Conservation (phyloP, 345 rosid species). For the Excoecaria cochinchinensis region DNA sequence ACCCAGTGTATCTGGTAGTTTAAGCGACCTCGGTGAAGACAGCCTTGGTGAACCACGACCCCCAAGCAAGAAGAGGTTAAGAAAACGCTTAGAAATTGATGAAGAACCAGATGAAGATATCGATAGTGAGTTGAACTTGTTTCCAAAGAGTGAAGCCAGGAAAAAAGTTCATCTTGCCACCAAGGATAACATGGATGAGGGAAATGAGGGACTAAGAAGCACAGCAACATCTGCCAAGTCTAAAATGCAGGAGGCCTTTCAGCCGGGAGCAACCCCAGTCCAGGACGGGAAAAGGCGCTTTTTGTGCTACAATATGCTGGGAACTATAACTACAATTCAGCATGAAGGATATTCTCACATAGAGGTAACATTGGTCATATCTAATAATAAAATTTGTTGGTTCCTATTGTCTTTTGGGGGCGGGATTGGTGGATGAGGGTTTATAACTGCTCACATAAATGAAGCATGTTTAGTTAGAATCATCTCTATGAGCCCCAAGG, state of each 20-base stretch:
- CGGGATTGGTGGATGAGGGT: background rate
- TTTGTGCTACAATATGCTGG: slow-evolving; percentile 93
- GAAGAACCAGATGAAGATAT: slow-evolving; percentile 49
- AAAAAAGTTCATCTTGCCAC: slow-evolving; percentile 33
- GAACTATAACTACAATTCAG: slow-evolving; percentile 80
- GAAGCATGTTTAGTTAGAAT: background rate
- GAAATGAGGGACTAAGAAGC: slow-evolving; percentile 39
- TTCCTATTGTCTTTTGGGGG: background rate
- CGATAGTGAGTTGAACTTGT: slow-evolving; percentile 44
- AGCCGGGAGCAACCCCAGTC: slow-evolving; percentile 80
- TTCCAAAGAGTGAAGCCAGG: slow-evolving; percentile 34
- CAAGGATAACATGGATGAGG: slow-evolving; percentile 44
- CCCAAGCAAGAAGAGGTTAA: slow-evolving; percentile 60
- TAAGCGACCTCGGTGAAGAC: slow-evolving; percentile 64
- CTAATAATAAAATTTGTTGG: background rate
- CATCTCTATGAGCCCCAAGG: background rate
- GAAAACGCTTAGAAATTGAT: slow-evolving; percentile 49
- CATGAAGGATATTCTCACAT: slow-evolving; percentile 90
- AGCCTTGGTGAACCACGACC: slow-evolving; percentile 60
- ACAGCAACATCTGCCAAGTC: slow-evolving; percentile 36
- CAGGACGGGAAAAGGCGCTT: slow-evolving; percentile 76
- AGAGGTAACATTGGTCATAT: slow-evolving; percentile 52
- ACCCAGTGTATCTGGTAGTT: slow-evolving; percentile 53
- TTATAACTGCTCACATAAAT: background rate
- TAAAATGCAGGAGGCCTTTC: slow-evolving; percentile 89